A percentile compares a stretch with the other conserved stretches of the same genome.
These are phyloP conservation scores for Periconia sp. DNA, from an alignment of 2,329 filamentous ascomycete genomes.

Conservation along the genomic window DNA sequence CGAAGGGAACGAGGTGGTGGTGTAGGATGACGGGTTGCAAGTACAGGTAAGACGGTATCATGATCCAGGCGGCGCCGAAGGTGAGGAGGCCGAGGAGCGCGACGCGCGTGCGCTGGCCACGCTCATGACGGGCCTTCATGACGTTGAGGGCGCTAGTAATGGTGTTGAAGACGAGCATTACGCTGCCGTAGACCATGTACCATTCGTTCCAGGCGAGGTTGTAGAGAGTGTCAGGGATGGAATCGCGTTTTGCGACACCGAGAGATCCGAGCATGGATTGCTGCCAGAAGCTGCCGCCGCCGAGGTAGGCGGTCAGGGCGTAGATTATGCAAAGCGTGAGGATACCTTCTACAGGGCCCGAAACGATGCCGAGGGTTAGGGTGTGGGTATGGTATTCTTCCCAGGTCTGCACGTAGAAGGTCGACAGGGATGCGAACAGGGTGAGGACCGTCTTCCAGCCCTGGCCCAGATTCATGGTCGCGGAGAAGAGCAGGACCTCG, in stretches of 20 bases:
- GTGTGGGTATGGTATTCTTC: slow-evolving; percentile 99
- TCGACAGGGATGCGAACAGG: slow-evolving; percentile 82
- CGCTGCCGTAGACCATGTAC: slow-evolving; percentile 83
- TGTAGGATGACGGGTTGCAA: slow-evolving; percentile 83
- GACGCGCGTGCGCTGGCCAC: slow-evolving; percentile 70
- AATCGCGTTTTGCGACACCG: slow-evolving; percentile 63
- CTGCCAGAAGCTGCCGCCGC: slow-evolving; percentile 92
- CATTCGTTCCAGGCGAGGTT: slow-evolving; percentile 85
- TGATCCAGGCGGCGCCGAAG: slow-evolving; percentile 74
- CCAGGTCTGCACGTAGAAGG: slow-evolving; percentile 99
- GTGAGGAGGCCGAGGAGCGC: slow-evolving; percentile 83
- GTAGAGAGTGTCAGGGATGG: slow-evolving; percentile 73
- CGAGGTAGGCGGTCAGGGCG: slow-evolving; percentile 78
- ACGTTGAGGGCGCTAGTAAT: slow-evolving; percentile 79
- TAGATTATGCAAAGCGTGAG: slow-evolving; percentile 82
- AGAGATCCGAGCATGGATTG: slow-evolving; percentile 73
- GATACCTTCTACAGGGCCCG: slow-evolving; percentile 93
- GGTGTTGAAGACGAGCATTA: slow-evolving; percentile 85
- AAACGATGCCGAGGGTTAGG: slow-evolving; percentile 86
- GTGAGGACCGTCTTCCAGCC: slow-evolving; percentile 83
- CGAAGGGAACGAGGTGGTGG: slow-evolving; percentile 84
- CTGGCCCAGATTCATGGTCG: slow-evolving; percentile 89
- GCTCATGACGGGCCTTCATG: slow-evolving; percentile 73
- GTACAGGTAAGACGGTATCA: slow-evolving; percentile 77
- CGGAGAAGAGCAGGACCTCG: slow-evolving; percentile 88